These are phyloP conservation scores for Daldinia grandis DNA, from an alignment of 495 filamentous ascomycete genomes.

Conservation along the genomic window DNA sequence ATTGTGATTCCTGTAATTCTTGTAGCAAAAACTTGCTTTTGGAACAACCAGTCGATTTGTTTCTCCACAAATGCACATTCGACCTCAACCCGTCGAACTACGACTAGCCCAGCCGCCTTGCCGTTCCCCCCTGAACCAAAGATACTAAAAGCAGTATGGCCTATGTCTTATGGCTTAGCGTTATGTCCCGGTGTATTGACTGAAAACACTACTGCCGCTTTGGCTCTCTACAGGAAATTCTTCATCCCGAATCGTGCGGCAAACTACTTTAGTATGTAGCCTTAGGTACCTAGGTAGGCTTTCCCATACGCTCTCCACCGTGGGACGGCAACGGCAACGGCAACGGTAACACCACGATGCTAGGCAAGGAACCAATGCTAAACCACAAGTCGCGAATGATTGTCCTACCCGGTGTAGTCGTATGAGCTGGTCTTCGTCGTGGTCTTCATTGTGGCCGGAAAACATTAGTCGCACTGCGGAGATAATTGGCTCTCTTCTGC, in stretches of 20 bases:
- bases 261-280: constrained; percentile 11
- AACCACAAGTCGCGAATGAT: constrained; percentile 10
- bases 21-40: constrained; percentile 32
- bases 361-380: constrained; percentile 14
- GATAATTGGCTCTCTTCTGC: constrained; percentile 18
- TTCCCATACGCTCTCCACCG: constrained; percentile 9
- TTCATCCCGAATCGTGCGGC: constrained; percentile 17
- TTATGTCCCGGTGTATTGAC: constrained; percentile 6
- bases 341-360: constrained; percentile 23
- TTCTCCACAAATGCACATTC: constrained; percentile 21
- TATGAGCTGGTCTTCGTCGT: constrained; percentile 14
- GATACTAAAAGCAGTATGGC: constrained; percentile 19
- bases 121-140: constrained; percentile 8
- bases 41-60: constrained; percentile 14
- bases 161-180: not conserved
- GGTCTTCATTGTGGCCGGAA: constrained; percentile 13
- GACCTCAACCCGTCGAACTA: constrained; percentile 9
- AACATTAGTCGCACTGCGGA: constrained; percentile 26
- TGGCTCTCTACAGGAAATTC: not conserved
- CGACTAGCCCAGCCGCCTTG: constrained; percentile 14
- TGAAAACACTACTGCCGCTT: not conserved
- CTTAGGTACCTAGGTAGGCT: not conserved
- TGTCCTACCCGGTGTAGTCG: constrained; percentile 23
- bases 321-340: constrained; percentile 15
- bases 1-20: constrained; percentile 29